Evolutionary conservation across 306 rosid genomes (phyloP).

Genomic region (Inga oerstediana): DNA sequence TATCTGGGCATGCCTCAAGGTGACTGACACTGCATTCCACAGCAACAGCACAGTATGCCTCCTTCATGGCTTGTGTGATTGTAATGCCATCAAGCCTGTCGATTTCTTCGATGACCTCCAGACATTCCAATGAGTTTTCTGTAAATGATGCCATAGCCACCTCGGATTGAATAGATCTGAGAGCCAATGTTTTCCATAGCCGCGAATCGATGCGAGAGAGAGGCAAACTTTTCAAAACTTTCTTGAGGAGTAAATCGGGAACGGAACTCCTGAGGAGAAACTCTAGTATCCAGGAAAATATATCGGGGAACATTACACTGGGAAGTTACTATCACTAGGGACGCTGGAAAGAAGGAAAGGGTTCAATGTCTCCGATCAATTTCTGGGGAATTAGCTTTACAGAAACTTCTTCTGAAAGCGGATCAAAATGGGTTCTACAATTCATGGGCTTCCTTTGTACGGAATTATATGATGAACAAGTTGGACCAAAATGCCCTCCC

Average conservation of each 20-base stretch:
- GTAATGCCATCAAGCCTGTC: slow-evolving; percentile 35
- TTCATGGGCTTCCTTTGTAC: too few species aligned
- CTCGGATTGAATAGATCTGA: slow-evolving; percentile 55
- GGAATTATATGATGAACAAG: too few species aligned
- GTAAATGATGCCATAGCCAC: slow-evolving; percentile 42
- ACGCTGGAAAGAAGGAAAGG: neutral
- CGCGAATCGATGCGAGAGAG: slow-evolving; percentile 52
- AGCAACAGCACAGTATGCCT: slow-evolving; percentile 74
- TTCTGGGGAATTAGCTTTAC: neutral
- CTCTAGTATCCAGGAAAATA: slow-evolving; percentile 64
- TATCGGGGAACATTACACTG: slow-evolving; percentile 42
- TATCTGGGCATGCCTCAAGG: slow-evolving; percentile 35
- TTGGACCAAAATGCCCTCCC: neutral
- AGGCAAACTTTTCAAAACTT: slow-evolving; percentile 43
- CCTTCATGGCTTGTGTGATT: slow-evolving; percentile 38
- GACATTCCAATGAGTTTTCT: slow-evolving; percentile 47
- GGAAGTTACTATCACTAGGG: neutral
- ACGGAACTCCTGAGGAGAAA: slow-evolving; percentile 56
- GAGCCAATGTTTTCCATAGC: slow-evolving; percentile 60
- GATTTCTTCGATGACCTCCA: slow-evolving; percentile 59
- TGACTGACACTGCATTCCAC: slow-evolving; percentile 70
- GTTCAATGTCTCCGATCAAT: neutral
- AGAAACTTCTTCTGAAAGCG: too few species aligned
- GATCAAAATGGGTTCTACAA: too few species aligned
- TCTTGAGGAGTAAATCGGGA: slow-evolving; percentile 40